Conservation (phyloP, 1,139 yeast genomes). For the Magnusiomyces starmeri region DNA sequence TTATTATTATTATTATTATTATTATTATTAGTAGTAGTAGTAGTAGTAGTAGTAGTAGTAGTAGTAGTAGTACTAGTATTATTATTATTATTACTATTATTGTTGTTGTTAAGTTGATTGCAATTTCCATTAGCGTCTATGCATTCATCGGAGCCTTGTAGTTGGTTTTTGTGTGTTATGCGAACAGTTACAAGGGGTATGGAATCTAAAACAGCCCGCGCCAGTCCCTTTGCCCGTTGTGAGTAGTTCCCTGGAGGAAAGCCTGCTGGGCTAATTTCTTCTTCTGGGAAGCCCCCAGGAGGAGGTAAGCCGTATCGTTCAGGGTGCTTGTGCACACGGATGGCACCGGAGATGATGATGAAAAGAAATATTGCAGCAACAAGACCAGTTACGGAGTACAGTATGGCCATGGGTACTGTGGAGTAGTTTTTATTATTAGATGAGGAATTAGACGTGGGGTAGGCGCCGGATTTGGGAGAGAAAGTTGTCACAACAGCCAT, state of each 20-base stretch:
- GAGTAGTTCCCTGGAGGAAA: conserved; percentile 16
- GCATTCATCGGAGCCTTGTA: neutral
- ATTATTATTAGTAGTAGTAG: neutral
- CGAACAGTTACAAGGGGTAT: conserved; percentile 32
- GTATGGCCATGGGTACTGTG: conserved; percentile 30
- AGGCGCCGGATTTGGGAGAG: conserved; percentile 12
- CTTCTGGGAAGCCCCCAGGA: conserved; percentile 13
- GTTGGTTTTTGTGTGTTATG: conserved; percentile 12
- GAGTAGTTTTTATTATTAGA: conserved; percentile 14
- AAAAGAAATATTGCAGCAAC: conserved; percentile 30
- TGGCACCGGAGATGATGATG: conserved; percentile 32
- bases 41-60: neutral
- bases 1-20: neutral
- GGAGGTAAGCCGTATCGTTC: conserved; percentile 31
- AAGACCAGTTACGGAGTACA: conserved; percentile 30
- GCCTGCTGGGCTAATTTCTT: neutral
- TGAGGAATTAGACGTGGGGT: conserved; percentile 7
- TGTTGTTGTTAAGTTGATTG: conserved; percentile 4
- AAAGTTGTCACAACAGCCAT: conserved; percentile 21
- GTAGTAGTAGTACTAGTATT: no score
- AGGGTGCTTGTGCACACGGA: conserved; percentile 34
- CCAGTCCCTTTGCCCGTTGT: conserved; percentile 31
- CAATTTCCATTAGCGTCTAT: neutral
- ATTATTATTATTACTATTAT: conserved; percentile 4
- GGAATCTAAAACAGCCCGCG: conserved; percentile 35